These are phyloP conservation scores for Lentinula novae-zelandiae DNA, from an alignment of 1,284 basidiomycete genomes.

Conservation along the genomic window DNA sequence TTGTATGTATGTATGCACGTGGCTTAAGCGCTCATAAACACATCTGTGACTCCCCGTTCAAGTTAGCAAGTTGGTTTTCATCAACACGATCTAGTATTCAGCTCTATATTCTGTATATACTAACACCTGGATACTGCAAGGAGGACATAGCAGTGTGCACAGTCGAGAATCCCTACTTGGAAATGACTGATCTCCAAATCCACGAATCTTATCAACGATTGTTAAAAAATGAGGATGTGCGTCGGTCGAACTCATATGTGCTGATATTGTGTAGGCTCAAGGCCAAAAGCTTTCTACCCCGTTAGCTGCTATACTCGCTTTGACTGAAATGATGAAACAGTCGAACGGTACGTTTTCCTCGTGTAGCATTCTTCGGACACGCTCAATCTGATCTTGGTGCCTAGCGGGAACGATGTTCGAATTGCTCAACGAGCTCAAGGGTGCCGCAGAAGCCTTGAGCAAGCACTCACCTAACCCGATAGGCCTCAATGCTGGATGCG, in stretches of 20 bases:
- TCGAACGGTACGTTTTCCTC: slow-evolving; percentile 56
- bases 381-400: slow-evolving; percentile 6
- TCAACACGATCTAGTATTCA: neutral
- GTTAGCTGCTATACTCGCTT: slow-evolving; percentile 80
- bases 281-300: slow-evolving; percentile 71
- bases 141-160: neutral
- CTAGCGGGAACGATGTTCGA: slow-evolving; percentile 88
- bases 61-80: neutral
- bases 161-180: neutral
- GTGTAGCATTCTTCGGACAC: neutral
- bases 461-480: slow-evolving; percentile 72
- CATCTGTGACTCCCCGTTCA: neutral
- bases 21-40: neutral
- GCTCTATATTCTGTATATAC: neutral
- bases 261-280: slow-evolving; percentile 6
- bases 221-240: slow-evolving; percentile 56
- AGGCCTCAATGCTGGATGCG: slow-evolving; percentile 85
- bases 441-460: slow-evolving; percentile 68
- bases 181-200: slow-evolving; percentile 39
- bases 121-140: neutral
- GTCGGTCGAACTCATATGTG: slow-evolving; percentile 17
- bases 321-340: slow-evolving; percentile 72
- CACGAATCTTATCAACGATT: slow-evolving; percentile 52
- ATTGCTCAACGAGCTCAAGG: slow-evolving; percentile 78
- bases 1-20: neutral